Base-by-base conservation (phyloP, 169 alveolate genomes). In the Plasmodium cynomolgi region DNA sequence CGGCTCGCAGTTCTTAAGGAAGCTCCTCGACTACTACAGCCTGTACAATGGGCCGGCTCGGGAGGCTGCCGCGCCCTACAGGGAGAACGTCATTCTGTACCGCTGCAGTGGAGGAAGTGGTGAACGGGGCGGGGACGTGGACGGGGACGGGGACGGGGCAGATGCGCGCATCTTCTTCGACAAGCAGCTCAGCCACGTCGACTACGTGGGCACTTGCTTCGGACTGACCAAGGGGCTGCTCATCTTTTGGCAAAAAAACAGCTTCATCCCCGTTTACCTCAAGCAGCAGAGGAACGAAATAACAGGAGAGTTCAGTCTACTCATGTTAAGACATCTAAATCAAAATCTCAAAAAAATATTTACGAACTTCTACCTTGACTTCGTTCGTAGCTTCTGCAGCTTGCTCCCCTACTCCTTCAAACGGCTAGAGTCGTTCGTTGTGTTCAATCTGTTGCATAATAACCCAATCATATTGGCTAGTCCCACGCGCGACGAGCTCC, bases 201-300 rank as follows among this genome's bases (percentile, higher is more conserved):
- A 99, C 93, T 99, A 99, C 97, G 91, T 99, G 39, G 99, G 99
- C 13, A 98, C 99, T 0, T 98, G 99, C 71, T 99, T 98, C 96
- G 99, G 99, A 7, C 93, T 99, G n/a, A 99, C 99, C 29, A 96
- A 97, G 73, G 97, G 96, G 71, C 96, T 99, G 31, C 97, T 96
- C 84, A 98, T 98, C 85, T 99, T 99, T 95, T 99, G 99, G 99
- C 92, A 97, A 54, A 98, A 98, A 91, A 96, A 95, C 84, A 97
- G 97, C 11, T 99, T 98, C 93, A 93, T 95, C 34, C 99, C 99
- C 3, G 98, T 99, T 15, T 99, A 98, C 97, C 85, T 97, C 56
- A 97, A 99, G 62, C 99, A 98, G 96, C 98, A 98, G 50, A 97
- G 99, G 37, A 99, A 98, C 95, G 99, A 99, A 72, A 97, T 99